Conservation (phyloP, 2,329 filamentous ascomycete genomes). For the Dactylellina haptotyla region DNA sequence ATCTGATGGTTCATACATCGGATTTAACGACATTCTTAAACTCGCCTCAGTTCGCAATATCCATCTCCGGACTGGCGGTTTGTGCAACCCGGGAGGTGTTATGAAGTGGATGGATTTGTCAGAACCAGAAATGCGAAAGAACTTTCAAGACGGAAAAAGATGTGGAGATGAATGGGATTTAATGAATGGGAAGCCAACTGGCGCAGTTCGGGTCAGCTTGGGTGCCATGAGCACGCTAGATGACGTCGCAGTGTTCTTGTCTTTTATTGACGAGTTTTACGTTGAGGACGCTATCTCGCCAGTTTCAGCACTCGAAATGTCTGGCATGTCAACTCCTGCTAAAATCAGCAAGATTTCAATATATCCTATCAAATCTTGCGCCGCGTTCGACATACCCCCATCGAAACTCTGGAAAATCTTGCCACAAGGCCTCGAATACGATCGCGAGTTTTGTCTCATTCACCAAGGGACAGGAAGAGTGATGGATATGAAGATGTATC, state of each 20-base stretch:
- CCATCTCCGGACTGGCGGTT: constrained; percentile 84
- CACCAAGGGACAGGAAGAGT: constrained; percentile 85
- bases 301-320: constrained; percentile 43
- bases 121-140: constrained; percentile 82
- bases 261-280: constrained; percentile 78
- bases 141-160: constrained; percentile 84
- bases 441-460: constrained; percentile 94
- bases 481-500: constrained; percentile 79
- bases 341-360: constrained; percentile 41
- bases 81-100: constrained; percentile 92
- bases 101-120: constrained; percentile 76
- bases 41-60: constrained; percentile 80
- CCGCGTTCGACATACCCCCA: constrained; percentile 75
- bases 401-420: constrained; percentile 77
- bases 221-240: constrained; percentile 85
- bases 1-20: constrained; percentile 76
- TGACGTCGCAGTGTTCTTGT: constrained; percentile 78
- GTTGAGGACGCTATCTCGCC: constrained; percentile 59
- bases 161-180: constrained; percentile 87
- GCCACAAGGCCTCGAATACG: constrained; percentile 87
- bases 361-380: constrained; percentile 89
- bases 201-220: constrained; percentile 83
- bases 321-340: constrained; percentile 53
- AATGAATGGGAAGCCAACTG: constrained; percentile 84
- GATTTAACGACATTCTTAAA: constrained; percentile 86